Conservation (phyloP, 2,329 filamentous ascomycete genomes). For the Knufia fluminis region DNA sequence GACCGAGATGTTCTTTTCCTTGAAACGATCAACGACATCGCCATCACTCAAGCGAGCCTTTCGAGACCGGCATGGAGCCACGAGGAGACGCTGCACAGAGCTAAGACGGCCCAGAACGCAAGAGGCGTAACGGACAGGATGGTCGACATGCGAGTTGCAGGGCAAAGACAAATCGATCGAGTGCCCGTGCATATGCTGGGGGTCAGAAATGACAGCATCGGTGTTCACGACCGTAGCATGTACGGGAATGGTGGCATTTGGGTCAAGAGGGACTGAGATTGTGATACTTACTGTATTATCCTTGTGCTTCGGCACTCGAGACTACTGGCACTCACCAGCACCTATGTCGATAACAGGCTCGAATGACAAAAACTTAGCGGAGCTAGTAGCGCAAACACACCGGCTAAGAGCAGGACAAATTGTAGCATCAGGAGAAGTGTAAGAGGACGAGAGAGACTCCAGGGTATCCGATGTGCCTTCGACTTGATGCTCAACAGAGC, state of each 20-base stretch:
- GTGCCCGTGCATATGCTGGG: conserved; percentile 52
- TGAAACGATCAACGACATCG: conserved; percentile 31
- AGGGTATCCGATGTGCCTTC: no score
- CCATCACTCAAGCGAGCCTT: conserved; percentile 30
- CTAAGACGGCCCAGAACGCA: conserved; percentile 33
- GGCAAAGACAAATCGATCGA: conserved; percentile 48
- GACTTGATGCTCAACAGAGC: no score
- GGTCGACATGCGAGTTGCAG: conserved; percentile 39
- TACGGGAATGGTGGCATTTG: conserved; percentile 21
- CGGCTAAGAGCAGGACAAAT: not conserved
- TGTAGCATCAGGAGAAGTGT: no score
- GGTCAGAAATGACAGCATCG: conserved; percentile 38
- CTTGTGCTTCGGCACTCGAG: not conserved
- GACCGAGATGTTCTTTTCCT: conserved; percentile 28
- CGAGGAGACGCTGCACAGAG: conserved; percentile 22
- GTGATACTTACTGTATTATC: not conserved
- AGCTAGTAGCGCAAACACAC: not conserved
- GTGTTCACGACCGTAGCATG: conserved; percentile 17
- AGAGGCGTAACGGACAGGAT: conserved; percentile 38
- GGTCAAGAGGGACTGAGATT: conserved; percentile 13
- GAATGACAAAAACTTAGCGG: not conserved
- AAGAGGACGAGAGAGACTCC: no score
- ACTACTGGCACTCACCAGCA: not conserved
- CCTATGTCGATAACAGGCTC: not conserved
- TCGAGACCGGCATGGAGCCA: conserved; percentile 32